Evolutionary conservation across 306 rosid species (phyloP), one percentile per base, ranked within the genome.

Genomic region (Fragaria nilgerrensis): DNA sequence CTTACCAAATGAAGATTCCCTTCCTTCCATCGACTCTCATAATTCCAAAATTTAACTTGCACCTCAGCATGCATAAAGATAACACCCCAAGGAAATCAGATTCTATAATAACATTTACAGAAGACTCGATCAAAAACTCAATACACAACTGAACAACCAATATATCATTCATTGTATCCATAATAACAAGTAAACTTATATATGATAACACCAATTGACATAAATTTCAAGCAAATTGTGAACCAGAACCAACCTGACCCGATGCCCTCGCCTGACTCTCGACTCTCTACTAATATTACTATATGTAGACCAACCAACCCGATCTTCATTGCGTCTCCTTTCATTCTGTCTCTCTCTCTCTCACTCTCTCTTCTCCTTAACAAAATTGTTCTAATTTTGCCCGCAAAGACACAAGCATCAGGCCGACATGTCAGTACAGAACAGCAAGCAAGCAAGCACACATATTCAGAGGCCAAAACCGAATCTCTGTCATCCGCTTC

Each of bases 221-320:
- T 49, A 80, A 41, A 74, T 74, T 78, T 77, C 68, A 80, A 75
- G 70, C 39, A 88, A 39, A 61, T 61, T 36, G 63, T 68, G 36
- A 67, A 73, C 84, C 80, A 80, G 85, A 83, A 82, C 86, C 83
- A 86, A 87, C 87, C 86, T 27, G 82, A 83, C 68, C 84, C 66
- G 12, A 86, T 65, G 77, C 73, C 80, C 72, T 73, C 72, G 72
- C 71, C 78, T 63, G 66, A 70, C 76, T 62, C 49, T 81, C 3
- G 43, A 32, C 45, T 36, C 45, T 36, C 22, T 3, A 17, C 74
- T 79, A 73, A 66, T 68, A 58, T 36, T 70, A 73, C 59, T 23
- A 49, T 20, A 73, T 32, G 56, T 65, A 70, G 74, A 73, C 69
- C 81, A 77, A 62, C 68, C 68, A 19, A 19, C 45, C 47, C 47